Evolutionary conservation across 345 rosid genomes (phyloP).

Genomic region (Eucalyptus caleyi): DNA sequence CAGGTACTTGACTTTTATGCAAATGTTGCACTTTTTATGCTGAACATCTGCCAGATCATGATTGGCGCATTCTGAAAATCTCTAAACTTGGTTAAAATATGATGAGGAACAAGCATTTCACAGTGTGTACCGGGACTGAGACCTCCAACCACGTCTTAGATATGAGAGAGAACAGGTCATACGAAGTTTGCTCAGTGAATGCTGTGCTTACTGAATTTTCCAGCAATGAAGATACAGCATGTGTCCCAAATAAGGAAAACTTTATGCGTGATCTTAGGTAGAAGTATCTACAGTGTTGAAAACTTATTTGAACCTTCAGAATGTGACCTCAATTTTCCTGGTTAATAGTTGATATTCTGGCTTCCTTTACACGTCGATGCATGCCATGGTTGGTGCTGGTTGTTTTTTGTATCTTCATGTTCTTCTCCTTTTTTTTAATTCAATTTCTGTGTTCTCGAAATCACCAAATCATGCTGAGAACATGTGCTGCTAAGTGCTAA

Average conservation of each 20-base stretch:
- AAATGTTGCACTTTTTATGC: not conserved
- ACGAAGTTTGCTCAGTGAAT: not conserved
- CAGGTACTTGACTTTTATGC: conserved; percentile 31
- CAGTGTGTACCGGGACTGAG: not conserved
- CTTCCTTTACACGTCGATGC: not conserved
- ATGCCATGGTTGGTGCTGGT: not conserved
- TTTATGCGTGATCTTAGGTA: not conserved
- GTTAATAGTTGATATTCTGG: not conserved
- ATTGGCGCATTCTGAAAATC: not conserved
- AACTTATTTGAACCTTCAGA: not conserved
- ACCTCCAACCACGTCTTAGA: not conserved
- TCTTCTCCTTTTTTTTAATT: not conserved
- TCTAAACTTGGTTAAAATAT: not conserved
- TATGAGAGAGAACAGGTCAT: not conserved
- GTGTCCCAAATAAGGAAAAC: not conserved
- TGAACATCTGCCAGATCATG: not conserved
- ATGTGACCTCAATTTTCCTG: not conserved
- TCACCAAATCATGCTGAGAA: not conserved
- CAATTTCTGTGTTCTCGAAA: not conserved
- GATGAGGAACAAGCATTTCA: not conserved
- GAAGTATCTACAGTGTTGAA: not conserved
- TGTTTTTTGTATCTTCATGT: not conserved
- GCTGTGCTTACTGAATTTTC: not conserved
- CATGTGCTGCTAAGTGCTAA: not conserved
- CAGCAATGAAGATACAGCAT: not conserved